phyloP scores from a whole-genome alignment of 306 rosid species.

The Casuarina cunninghamiana region DNA sequence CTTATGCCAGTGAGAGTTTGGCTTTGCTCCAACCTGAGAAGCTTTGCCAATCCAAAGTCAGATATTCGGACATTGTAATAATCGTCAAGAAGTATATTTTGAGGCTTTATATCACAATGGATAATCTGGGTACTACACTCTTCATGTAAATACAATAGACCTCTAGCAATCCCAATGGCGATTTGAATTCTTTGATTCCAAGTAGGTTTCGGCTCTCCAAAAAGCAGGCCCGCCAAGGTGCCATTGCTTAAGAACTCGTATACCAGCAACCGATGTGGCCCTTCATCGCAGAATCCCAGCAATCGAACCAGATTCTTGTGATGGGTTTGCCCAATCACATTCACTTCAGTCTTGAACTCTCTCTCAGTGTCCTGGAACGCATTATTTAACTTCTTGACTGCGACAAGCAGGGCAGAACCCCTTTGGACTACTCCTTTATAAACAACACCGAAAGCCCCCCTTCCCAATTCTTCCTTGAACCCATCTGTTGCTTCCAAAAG shows the following conservation, averaged over 20 bases:
- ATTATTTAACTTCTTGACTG: slow-evolving; percentile 46
- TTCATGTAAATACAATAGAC: not conserved
- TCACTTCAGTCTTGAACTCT: slow-evolving; percentile 30
- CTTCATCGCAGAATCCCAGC: slow-evolving; percentile 23
- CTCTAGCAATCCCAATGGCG: slow-evolving; percentile 17
- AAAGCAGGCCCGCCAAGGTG: slow-evolving; percentile 27
- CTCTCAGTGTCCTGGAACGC: slow-evolving; percentile 33
- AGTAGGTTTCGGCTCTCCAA: not conserved
- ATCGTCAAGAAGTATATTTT: not conserved
- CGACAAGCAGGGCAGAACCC: slow-evolving; percentile 12
- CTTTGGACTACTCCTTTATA: not conserved
- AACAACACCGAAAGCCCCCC: slow-evolving; percentile 39
- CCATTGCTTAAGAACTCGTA: slow-evolving; percentile 24
- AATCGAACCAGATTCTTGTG: slow-evolving; percentile 5
- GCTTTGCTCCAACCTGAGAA: too few relatives aligned
- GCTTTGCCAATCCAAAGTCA: too few relatives aligned
- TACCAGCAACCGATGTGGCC: slow-evolving; percentile 1
- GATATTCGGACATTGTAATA: too few relatives aligned
- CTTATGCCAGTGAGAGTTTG: too few relatives aligned
- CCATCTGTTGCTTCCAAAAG: slow-evolving; percentile 41
- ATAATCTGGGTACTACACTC: not conserved
- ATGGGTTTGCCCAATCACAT: not conserved
- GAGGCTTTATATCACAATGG: not conserved
- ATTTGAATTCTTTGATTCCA: slow-evolving; percentile 26
- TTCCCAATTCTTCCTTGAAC: slow-evolving; percentile 32